phyloP scores from a whole-genome alignment of 805 yeast genomes.

The Myxozyma udenii region DNA sequence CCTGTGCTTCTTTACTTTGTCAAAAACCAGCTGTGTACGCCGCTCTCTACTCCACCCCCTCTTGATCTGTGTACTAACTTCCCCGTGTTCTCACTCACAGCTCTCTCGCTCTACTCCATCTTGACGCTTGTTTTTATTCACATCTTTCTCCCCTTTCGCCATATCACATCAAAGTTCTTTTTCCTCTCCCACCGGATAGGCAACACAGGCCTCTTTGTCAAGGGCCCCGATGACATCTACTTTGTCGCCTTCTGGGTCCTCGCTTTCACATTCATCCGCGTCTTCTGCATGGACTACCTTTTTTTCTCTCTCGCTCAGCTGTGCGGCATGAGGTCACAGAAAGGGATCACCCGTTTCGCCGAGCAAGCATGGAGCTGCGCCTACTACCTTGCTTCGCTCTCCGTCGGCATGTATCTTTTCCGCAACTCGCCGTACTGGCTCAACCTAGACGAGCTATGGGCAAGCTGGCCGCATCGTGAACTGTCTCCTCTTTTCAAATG shows the following conservation, averaged over 20 bases:
- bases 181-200: slow-evolving; percentile 41
- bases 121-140: slow-evolving; percentile 9
- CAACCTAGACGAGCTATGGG: slow-evolving; percentile 57
- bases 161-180: slow-evolving; percentile 37
- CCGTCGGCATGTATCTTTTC: slow-evolving; percentile 58
- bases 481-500: slow-evolving; percentile 54
- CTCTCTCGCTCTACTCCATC: slow-evolving; percentile 16
- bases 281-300: slow-evolving; percentile 55
- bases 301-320: slow-evolving; percentile 55
- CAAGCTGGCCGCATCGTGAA: slow-evolving; percentile 70
- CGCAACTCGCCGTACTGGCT: slow-evolving; percentile 56
- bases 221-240: slow-evolving; percentile 28
- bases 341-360: slow-evolving; percentile 65
- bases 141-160: slow-evolving; percentile 30
- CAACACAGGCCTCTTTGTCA: slow-evolving; percentile 22
- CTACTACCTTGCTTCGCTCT: slow-evolving; percentile 57
- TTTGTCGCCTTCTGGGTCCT: slow-evolving; percentile 55
- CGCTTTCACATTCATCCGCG: slow-evolving; percentile 55
- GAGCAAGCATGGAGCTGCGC: slow-evolving; percentile 80
- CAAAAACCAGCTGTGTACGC: slow-evolving; percentile 18
- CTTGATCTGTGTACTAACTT: not conserved
- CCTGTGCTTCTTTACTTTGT: slow-evolving; percentile 10
- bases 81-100: slow-evolving; percentile 1
- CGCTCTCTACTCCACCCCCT: not conserved
- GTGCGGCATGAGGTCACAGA: slow-evolving; percentile 46